Conservation (phyloP, 768 basidiomycete genomes). For the Tulasnella sp. region DNA sequence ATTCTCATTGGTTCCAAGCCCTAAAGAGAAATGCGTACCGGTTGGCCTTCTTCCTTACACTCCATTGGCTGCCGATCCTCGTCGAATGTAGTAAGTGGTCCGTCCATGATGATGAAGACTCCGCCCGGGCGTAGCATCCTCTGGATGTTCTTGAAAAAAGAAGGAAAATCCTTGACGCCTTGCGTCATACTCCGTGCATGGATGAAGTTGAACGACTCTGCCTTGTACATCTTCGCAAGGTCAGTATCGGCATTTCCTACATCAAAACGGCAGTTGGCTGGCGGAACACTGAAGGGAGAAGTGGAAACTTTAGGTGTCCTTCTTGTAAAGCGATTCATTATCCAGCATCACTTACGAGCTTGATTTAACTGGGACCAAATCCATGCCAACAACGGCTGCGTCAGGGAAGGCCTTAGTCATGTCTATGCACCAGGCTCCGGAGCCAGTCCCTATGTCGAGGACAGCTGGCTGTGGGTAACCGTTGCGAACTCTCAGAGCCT, state of each 20-base stretch:
- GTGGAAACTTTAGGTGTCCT: too few species aligned
- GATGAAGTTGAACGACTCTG: background rate
- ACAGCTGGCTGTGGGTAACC: background rate
- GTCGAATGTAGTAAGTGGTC: background rate
- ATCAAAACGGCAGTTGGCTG: background rate
- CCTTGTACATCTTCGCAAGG: background rate
- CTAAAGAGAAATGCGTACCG: background rate
- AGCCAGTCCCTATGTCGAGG: background rate
- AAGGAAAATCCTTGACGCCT: background rate
- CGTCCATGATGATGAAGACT: conserved; percentile 1
- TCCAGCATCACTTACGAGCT: background rate
- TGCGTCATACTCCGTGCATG: background rate
- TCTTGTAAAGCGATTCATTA: background rate
- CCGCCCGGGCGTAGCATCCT: background rate
- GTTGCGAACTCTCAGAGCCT: background rate
- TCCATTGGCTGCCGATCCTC: background rate
- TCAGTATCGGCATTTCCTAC: background rate
- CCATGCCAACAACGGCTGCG: background rate
- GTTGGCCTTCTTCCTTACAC: background rate
- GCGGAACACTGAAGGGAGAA: background rate
- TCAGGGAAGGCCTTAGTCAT: background rate
- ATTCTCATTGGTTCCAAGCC: background rate
- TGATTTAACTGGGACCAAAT: background rate
- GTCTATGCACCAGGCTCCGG: background rate
- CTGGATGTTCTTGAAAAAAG: background rate